Conservation (phyloP, 1,139 yeast genomes). For the Suhomyces bolitotheri region DNA sequence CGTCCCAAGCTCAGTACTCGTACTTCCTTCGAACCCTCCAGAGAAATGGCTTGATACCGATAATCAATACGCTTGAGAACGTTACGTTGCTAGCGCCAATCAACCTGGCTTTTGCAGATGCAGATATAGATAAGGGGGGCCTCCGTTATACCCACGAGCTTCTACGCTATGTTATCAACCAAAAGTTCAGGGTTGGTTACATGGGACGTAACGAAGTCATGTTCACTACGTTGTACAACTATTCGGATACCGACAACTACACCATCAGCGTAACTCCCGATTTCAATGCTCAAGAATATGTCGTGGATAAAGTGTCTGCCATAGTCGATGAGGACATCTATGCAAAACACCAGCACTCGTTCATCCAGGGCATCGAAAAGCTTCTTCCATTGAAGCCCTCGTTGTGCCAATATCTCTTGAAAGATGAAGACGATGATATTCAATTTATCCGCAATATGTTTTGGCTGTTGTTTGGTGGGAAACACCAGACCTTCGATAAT, state of each 20-base stretch:
- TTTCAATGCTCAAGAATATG: conserved; percentile 30
- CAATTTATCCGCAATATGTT: conserved; percentile 32
- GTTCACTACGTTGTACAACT: conserved; percentile 31
- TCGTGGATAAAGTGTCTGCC: conserved; percentile 50
- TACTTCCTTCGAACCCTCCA: conserved; percentile 67
- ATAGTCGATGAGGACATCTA: conserved; percentile 63
- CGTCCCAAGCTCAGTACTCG: conserved; percentile 73
- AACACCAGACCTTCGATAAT: conserved; percentile 10
- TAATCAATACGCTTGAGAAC: conserved; percentile 61
- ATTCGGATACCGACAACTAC: conserved; percentile 21
- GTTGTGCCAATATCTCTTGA: conserved; percentile 40
- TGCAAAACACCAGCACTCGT: conserved; percentile 71
- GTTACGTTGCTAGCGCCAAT: conserved; percentile 84
- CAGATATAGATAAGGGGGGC: conserved; percentile 18
- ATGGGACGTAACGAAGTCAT: conserved; percentile 29
- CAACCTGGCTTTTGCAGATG: conserved; percentile 65
- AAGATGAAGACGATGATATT: conserved; percentile 22
- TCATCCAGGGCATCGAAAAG: conserved; percentile 69
- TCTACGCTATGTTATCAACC: conserved; percentile 38
- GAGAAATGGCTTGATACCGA: conserved; percentile 64
- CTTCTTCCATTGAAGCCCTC: conserved; percentile 47
- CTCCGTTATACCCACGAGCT: conserved; percentile 18
- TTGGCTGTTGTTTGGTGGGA: conserved; percentile 29
- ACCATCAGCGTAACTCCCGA: conserved; percentile 33
- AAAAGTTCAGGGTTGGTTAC: conserved; percentile 37